These are phyloP conservation scores for Septoria petroselini DNA, from an alignment of 2,329 filamentous ascomycete genomes.

Conservation along the genomic window DNA sequence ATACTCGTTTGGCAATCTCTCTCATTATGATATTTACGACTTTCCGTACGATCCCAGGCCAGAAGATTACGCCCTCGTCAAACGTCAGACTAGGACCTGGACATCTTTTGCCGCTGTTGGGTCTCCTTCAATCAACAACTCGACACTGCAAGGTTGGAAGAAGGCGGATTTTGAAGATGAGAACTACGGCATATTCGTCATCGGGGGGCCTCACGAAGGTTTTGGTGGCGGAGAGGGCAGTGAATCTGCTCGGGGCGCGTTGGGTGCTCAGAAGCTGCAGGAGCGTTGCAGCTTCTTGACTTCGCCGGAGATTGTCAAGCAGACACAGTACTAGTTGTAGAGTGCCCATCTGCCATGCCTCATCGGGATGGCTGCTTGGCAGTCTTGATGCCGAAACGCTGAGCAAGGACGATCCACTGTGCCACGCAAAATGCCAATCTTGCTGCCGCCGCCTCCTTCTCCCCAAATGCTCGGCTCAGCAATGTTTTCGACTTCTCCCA, in stretches of 20 bases:
- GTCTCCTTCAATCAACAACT: slow-evolving; percentile 34
- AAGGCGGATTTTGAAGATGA: slow-evolving; percentile 37
- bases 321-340: slow-evolving; percentile 25
- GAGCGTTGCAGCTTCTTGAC: slow-evolving; percentile 52
- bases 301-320: slow-evolving; percentile 45
- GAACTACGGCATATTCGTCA: slow-evolving; percentile 42
- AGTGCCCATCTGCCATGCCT: too few relatives aligned
- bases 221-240: slow-evolving; percentile 42
- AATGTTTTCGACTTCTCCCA: too few relatives aligned
- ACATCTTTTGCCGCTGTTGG: slow-evolving; percentile 47
- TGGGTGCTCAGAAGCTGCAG: slow-evolving; percentile 42
- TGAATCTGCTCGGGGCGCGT: slow-evolving; percentile 28
- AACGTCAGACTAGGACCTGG: slow-evolving; percentile 49
- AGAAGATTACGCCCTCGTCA: slow-evolving; percentile 43
- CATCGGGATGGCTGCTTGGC: too few relatives aligned
- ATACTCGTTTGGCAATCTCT: slow-evolving; percentile 47
- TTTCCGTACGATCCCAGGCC: slow-evolving; percentile 34
- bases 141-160: slow-evolving; percentile 46
- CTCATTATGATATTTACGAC: slow-evolving; percentile 46
- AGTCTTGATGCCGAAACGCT: too few relatives aligned
- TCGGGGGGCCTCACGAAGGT: slow-evolving; percentile 48
- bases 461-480: too few relatives aligned
- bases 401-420: too few relatives aligned
- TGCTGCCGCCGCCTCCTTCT: too few relatives aligned
- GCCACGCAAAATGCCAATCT: too few relatives aligned